Conservation (phyloP, 176 grass and related monocot genomes). For the Eragrostis curvula region DNA sequence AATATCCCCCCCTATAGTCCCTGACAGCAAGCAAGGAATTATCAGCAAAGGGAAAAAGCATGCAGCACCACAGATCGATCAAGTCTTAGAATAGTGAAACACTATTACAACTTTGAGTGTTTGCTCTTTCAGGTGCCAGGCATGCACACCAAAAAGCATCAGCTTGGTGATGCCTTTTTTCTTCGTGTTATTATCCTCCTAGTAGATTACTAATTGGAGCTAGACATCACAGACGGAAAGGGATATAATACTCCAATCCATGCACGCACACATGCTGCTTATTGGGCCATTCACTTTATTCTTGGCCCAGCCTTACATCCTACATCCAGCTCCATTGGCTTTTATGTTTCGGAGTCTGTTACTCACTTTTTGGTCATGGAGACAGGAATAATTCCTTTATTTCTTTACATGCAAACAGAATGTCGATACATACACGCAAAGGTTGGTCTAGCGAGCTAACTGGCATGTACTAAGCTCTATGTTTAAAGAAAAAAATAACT, state of each 20-base stretch:
- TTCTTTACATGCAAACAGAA: constrained; percentile 20
- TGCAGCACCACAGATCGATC: not conserved
- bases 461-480: no score
- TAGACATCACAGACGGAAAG: not conserved
- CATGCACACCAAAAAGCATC: not conserved
- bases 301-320: constrained; percentile 2
- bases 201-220: constrained; percentile 1
- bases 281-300: constrained; percentile 5
- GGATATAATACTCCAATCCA: not conserved
- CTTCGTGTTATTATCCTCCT: not conserved
- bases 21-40: constrained; percentile 16
- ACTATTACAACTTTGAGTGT: not conserved
- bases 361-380: not conserved
- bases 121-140: not conserved
- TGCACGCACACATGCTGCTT: not conserved
- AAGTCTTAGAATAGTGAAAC: constrained; percentile 23
- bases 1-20: not conserved
- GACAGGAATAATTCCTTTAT: constrained; percentile 17
- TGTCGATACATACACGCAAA: constrained; percentile 31
- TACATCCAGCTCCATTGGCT: not conserved
- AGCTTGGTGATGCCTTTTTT: not conserved
- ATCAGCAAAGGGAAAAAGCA: not conserved
- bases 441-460: not conserved
- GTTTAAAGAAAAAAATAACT: no score
- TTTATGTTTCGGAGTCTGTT: not conserved